These are phyloP conservation scores for Chromosphaera perkinsii DNA, from an alignment of 208 protist genomes.

Conservation along the genomic window DNA sequence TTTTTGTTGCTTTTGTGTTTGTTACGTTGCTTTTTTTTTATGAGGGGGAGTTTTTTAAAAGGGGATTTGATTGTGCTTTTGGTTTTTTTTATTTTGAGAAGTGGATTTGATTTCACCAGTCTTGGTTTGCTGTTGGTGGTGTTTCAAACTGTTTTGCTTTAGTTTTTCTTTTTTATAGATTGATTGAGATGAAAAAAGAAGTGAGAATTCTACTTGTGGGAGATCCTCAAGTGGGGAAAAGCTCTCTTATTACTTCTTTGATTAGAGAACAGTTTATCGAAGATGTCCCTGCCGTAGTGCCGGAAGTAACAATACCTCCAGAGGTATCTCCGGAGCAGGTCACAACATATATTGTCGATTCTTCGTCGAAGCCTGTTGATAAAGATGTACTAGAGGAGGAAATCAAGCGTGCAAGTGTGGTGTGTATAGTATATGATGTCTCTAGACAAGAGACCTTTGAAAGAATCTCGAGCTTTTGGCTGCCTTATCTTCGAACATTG, in stretches of 20 bases:
- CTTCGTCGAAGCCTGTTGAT: background rate
- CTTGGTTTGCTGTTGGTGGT: too few relatives aligned
- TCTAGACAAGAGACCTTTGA: background rate
- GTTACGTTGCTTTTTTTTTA: too few relatives aligned
- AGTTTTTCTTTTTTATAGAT: too few relatives aligned
- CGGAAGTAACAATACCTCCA: constrained; percentile 21
- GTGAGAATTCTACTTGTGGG: constrained; percentile 11
- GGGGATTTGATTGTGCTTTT: too few relatives aligned
- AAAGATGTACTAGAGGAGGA: background rate
- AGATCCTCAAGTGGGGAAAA: constrained; percentile 8
- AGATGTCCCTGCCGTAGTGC: constrained; percentile 5
- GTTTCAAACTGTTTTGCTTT: too few relatives aligned
- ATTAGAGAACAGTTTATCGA: constrained; percentile 8
- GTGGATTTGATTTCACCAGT: too few relatives aligned
- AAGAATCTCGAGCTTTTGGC: constrained; percentile 6
- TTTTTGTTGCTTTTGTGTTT: too few relatives aligned
- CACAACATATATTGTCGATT: constrained; percentile 27
- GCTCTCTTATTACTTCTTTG: constrained; percentile 21
- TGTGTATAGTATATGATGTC: constrained; percentile 28
- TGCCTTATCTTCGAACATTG: constrained; percentile 9
- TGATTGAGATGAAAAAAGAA: constrained; percentile 14
- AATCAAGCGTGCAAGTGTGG: background rate
- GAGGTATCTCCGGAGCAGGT: constrained; percentile 31
- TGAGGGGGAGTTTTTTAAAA: too few relatives aligned
- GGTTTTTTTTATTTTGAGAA: too few relatives aligned